Conservation (phyloP, 208 protist species). For the Spongospora subterranea region DNA sequence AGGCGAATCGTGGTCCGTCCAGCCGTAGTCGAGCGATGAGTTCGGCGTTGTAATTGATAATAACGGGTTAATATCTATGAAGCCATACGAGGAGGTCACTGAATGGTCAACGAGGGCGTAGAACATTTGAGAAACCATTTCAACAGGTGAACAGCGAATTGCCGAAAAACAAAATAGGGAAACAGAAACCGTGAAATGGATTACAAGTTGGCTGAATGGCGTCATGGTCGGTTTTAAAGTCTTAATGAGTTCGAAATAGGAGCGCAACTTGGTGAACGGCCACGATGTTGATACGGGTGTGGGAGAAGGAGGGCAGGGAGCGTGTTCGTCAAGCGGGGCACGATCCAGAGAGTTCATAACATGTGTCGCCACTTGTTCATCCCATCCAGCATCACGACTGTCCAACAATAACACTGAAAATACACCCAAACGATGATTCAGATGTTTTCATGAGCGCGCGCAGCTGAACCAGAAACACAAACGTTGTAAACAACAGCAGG, state of each 20-base stretch:
- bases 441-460: not conserved
- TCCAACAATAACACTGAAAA: slow-evolving; percentile 65
- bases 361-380: slow-evolving; percentile 54
- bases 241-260: slow-evolving; percentile 58
- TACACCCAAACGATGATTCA: not conserved
- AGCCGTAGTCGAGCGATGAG: not conserved
- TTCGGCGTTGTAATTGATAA: not conserved
- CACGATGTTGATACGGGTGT: no score
- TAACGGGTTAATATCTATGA: not conserved
- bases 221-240: not conserved
- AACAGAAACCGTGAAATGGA: no score
- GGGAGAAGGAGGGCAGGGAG: no score
- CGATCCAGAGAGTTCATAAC: slow-evolving; percentile 9
- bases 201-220: slow-evolving; percentile 3
- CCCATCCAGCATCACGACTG: slow-evolving; percentile 23
- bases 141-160: no score
- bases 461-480: no score
- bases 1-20: slow-evolving; percentile 72
- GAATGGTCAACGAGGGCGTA: no score
- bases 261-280: slow-evolving; percentile 30
- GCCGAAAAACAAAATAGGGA: no score
- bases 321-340: not conserved
- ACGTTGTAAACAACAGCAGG: no score
- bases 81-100: not conserved
- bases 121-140: no score